phyloP scores from a whole-genome alignment of 202 grass and related monocot species.

The Miscanthus sacchariflorus region DNA sequence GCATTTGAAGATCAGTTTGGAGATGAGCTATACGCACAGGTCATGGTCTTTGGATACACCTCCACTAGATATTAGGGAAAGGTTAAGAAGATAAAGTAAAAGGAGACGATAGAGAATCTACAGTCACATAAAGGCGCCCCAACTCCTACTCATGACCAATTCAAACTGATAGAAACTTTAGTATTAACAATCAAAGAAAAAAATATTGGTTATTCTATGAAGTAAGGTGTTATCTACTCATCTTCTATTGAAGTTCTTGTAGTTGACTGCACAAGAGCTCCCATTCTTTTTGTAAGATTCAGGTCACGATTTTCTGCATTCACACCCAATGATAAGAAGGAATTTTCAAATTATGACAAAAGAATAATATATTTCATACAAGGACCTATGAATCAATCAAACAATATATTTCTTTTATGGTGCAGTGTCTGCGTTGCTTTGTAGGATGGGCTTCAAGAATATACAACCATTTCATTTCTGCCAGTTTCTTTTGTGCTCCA shows the following conservation, averaged over 20 bases:
- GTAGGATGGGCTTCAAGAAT: not conserved
- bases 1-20: not conserved
- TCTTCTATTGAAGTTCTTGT: not conserved
- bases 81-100: not conserved
- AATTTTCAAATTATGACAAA: not conserved
- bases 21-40: not conserved
- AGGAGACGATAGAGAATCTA: not conserved
- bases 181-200: not conserved
- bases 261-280: not conserved
- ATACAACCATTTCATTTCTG: not conserved
- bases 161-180: slow-evolving; percentile 9
- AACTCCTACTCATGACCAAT: not conserved
- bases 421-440: not conserved
- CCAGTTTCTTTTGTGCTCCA: not conserved
- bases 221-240: not conserved
- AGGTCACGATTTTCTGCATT: slow-evolving; percentile 22
- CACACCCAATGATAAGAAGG: not conserved
- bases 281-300: not conserved
- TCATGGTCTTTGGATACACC: slow-evolving; percentile 9
- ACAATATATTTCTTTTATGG: not conserved
- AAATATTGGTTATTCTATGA: too few relatives aligned
- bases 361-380: not conserved
- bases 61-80: slow-evolving; percentile 36
- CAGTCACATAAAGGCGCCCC: too few relatives aligned
- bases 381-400: not conserved